Base-by-base conservation (phyloP, 2,329 filamentous ascomycete genomes). In the Phialophora expanda region DNA sequence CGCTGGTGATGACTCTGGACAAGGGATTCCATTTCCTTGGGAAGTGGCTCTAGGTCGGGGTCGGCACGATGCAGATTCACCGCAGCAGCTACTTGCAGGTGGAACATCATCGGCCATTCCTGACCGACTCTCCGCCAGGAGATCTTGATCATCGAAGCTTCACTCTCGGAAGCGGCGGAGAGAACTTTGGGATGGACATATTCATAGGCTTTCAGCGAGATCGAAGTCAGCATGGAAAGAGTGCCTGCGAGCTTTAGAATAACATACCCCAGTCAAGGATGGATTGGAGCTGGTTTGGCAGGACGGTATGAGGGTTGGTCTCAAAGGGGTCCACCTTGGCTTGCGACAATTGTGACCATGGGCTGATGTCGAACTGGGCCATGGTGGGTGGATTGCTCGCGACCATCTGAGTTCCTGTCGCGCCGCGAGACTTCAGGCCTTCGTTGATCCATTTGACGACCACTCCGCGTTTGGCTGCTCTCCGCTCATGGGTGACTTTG, bases 41-140 rank as follows among this genome's bases (percentile, higher is more conserved):
- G 50, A 4, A 64, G 41, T 2, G 30, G 22, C 22, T 46, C 38
- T n/a, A 50, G 46, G 12, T 51, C 46, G 34, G n/a, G n/a, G 41
- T 59, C 48, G 17, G 56, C 65, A 32, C 65, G 61, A 9, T 60
- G 34, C n/a, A 66, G 24, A 51, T 66, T 66, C 5, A 56, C 61
- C 2, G 65, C 65, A 28, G 53, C 51, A 30, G 65, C 55, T 1
- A 66, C 61, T 44, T 66, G 65, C 8, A 66, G 61, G 48, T 66
- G 65, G 50, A 60, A 66, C 65, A 66, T 66, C 17, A 61, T 26
- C 6, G 65, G 65, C 65, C 65, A 66, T 24, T 66, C 61, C 22
- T 63, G 61, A 1, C 65, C 65, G 14, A 53, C 20, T 22, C 65
- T 44, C 44, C 56, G 55, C 65, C 65, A 66, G 14, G 65, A 38